Evolutionary conservation across 1,139 yeast species (phyloP).

Genomic region (Candida sp.): DNA sequence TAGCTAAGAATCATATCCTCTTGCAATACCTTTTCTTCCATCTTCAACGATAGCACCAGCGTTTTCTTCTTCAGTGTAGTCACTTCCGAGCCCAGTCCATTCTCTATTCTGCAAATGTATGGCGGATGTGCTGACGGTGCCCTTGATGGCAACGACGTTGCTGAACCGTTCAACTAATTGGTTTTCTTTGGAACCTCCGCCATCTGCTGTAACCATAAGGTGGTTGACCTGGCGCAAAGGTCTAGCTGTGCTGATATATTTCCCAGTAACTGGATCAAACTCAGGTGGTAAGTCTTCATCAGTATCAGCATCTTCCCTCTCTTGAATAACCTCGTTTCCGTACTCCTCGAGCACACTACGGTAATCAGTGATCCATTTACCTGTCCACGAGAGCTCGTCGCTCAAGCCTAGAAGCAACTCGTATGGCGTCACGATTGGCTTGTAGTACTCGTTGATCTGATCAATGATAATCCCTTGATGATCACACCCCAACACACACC

Average conservation of each 20-base stretch:
- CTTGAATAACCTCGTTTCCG: slow-evolving; percentile 25
- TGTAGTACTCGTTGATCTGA: slow-evolving; percentile 76
- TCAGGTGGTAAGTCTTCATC: slow-evolving; percentile 64
- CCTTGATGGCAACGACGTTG: slow-evolving; percentile 64
- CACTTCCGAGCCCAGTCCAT: slow-evolving; percentile 96
- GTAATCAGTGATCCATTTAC: slow-evolving; percentile 91
- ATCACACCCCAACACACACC: slow-evolving; percentile 96
- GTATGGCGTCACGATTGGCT: slow-evolving; percentile 93
- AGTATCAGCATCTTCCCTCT: slow-evolving; percentile 19
- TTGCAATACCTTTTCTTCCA: slow-evolving; percentile 87
- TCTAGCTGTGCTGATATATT: slow-evolving; percentile 63
- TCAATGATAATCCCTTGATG: slow-evolving; percentile 92
- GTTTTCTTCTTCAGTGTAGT: slow-evolving; percentile 53
- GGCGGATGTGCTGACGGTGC: slow-evolving; percentile 92
- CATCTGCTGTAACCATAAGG: slow-evolving; percentile 53
- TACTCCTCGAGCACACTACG: slow-evolving; percentile 47
- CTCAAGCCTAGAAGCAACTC: slow-evolving; percentile 83
- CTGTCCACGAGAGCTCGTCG: slow-evolving; percentile 84
- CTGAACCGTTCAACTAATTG: slow-evolving; percentile 64
- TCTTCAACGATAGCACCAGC: slow-evolving; percentile 77
- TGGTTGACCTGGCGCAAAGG: slow-evolving; percentile 77
- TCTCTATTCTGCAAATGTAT: slow-evolving; percentile 67
- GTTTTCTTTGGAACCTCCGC: slow-evolving; percentile 18
- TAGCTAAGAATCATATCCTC: slow-evolving; percentile 65
- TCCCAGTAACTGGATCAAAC: slow-evolving; percentile 91